phyloP scores from a whole-genome alignment of 768 basidiomycete species.

The Termitomyces bulborhizus region DNA sequence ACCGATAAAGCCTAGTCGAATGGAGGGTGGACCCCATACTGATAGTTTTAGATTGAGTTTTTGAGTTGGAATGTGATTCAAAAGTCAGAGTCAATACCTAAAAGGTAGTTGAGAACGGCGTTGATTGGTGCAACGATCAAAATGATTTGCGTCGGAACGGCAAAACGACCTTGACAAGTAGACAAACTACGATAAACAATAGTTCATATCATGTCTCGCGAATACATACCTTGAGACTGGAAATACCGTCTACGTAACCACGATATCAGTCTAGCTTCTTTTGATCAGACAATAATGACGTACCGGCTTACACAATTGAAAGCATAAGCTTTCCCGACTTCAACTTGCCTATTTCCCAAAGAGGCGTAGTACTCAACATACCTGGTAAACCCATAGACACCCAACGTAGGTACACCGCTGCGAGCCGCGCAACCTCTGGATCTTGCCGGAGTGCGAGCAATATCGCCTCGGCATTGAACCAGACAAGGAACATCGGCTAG shows the following conservation, averaged over 20 bases:
- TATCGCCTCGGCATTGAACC: conserved; percentile 79
- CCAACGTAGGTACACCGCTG: conserved; percentile 71
- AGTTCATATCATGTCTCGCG: not conserved
- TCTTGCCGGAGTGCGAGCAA: conserved; percentile 75
- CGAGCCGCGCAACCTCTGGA: conserved; percentile 74
- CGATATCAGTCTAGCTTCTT: not conserved
- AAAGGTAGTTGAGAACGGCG: conserved; percentile 70
- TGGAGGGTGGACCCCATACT: conserved; percentile 79
- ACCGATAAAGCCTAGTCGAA: conserved; percentile 85
- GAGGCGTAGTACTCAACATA: conserved; percentile 16
- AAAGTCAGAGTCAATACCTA: conserved; percentile 44
- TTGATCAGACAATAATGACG: conserved; percentile 3
- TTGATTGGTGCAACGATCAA: conserved; percentile 84
- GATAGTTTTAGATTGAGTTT: not conserved
- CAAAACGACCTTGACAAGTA: conserved; percentile 55
- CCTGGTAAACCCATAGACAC: conserved; percentile 74
- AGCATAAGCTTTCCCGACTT: conserved; percentile 32
- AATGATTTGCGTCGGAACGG: conserved; percentile 81
- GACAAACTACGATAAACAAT: not conserved
- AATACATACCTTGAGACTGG: conserved; percentile 67
- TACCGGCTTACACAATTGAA: conserved; percentile 47
- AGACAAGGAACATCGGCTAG: conserved; percentile 57
- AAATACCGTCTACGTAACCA: conserved; percentile 52
- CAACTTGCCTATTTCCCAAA: not conserved
- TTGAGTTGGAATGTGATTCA: not conserved